Evolutionary conservation across 148 eudicot genomes (phyloP).

Genomic region (Cornus suecica): DNA sequence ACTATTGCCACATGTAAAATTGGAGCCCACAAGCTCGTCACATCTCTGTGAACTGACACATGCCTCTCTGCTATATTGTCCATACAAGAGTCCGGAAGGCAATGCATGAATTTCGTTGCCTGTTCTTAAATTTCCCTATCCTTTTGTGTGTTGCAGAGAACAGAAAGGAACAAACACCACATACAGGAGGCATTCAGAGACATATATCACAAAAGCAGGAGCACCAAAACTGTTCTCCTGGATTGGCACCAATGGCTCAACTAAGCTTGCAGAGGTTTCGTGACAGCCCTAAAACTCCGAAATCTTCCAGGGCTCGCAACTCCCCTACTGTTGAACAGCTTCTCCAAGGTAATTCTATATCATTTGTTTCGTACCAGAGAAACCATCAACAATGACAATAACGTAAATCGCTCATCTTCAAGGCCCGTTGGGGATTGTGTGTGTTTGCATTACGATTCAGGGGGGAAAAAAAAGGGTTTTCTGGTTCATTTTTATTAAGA

Average conservation of each 20-base stretch:
- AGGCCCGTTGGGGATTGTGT: too few relatives aligned
- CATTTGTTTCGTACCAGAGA: background rate
- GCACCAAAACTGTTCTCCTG: background rate
- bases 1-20: constrained; percentile 28
- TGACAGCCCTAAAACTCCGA: constrained; percentile 27
- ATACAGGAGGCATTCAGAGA: background rate
- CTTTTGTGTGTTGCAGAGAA: background rate
- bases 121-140: constrained; percentile 10
- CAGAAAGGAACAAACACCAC: background rate
- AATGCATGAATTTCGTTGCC: constrained; percentile 19
- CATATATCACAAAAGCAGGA: background rate
- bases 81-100: constrained; percentile 19
- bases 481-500: background rate
- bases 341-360: constrained; percentile 41
- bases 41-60: constrained; percentile 5
- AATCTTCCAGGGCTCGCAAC: constrained; percentile 17
- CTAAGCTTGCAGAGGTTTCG: constrained; percentile 27
- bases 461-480: too few relatives aligned
- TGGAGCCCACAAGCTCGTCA: constrained; percentile 23
- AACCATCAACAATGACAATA: background rate
- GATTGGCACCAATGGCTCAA: constrained; percentile 40
- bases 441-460: too few relatives aligned
- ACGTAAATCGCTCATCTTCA: background rate
- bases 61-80: constrained; percentile 12
- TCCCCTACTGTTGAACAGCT: constrained; percentile 55